Conservation (phyloP, 306 rosid genomes). For the Prunus armeniaca region DNA sequence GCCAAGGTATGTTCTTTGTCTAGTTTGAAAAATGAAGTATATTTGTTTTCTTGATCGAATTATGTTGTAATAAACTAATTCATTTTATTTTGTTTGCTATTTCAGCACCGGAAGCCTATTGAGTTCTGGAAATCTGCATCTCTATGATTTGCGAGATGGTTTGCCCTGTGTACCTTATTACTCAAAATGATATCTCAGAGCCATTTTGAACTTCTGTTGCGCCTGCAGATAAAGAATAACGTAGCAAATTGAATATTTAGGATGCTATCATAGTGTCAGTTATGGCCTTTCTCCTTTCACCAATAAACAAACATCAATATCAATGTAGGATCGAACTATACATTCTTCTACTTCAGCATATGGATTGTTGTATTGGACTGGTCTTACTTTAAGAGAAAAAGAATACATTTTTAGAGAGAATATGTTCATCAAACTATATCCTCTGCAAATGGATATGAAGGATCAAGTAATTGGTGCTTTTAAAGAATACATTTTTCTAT, state of each 20-base stretch:
- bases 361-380: not conserved
- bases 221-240: not conserved
- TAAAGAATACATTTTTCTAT: too few relatives aligned
- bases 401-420: not conserved
- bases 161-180: not conserved
- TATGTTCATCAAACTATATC: not conserved
- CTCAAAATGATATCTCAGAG: not conserved
- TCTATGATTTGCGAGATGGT: slow-evolving; percentile 31
- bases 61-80: not conserved
- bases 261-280: not conserved
- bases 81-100: slow-evolving; percentile 10
- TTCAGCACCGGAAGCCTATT: slow-evolving; percentile 85
- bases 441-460: too few relatives aligned
- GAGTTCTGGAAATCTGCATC: slow-evolving; percentile 79
- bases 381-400: not conserved
- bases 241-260: not conserved
- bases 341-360: not conserved
- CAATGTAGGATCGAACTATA: not conserved
- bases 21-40: not conserved
- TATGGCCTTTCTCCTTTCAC: not conserved
- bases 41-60: not conserved
- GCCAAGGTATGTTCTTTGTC: slow-evolving; percentile 47
- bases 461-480: too few relatives aligned
- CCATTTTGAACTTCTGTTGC: not conserved
- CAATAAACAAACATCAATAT: not conserved